A percentile compares a stretch with the other conserved stretches of the same genome.
phyloP scores from a whole-genome alignment of 345 rosid species.

The Combretum micranthum region DNA sequence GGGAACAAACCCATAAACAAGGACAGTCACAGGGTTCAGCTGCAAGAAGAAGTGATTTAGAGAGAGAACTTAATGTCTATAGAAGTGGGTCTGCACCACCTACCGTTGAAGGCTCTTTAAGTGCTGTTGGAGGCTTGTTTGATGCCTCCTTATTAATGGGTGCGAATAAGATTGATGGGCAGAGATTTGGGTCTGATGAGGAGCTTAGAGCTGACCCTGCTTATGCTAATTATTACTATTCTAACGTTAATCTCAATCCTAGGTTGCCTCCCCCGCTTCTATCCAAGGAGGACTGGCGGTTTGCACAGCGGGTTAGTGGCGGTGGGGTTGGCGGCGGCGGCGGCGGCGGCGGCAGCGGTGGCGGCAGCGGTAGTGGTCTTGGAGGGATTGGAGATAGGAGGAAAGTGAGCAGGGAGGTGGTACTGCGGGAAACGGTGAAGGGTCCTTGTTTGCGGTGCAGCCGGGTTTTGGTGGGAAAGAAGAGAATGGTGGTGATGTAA shows the following conservation, averaged over 20 bases:
- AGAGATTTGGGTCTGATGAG: slow-evolving; percentile 48
- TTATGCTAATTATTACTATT: slow-evolving; percentile 64
- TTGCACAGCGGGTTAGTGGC: slow-evolving; percentile 52
- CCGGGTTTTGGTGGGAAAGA: slow-evolving; percentile 60
- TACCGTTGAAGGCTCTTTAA: slow-evolving; percentile 75
- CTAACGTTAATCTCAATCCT: slow-evolving; percentile 75
- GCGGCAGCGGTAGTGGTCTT: slow-evolving; percentile 20
- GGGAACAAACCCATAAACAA: slow-evolving; percentile 23
- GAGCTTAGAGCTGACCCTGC: slow-evolving; percentile 83
- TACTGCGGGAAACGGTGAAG: slow-evolving; percentile 5
- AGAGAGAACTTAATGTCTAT: slow-evolving; percentile 54
- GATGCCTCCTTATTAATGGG: slow-evolving; percentile 24
- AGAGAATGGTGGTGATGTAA: slow-evolving; percentile 30
- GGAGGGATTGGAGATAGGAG: slow-evolving; percentile 65
- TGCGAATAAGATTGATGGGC: slow-evolving; percentile 14
- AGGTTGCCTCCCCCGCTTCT: slow-evolving; percentile 82
- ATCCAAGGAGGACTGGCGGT: slow-evolving; percentile 84
- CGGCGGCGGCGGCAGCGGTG: slow-evolving; percentile 37
- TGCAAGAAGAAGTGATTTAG: slow-evolving; percentile 31
- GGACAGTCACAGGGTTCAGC: too few species aligned
- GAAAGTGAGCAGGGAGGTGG: slow-evolving; percentile 30
- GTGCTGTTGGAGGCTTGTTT: slow-evolving; percentile 61
- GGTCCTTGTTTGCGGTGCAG: slow-evolving; percentile 60
- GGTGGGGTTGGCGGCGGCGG: slow-evolving; percentile 22
- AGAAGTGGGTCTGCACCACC: slow-evolving; percentile 98